Evolutionary conservation across 2,329 filamentous ascomycete genomes (phyloP), one percentile per base, ranked within the genome.

Genomic region (Fusarium brevicatenulatum): DNA sequence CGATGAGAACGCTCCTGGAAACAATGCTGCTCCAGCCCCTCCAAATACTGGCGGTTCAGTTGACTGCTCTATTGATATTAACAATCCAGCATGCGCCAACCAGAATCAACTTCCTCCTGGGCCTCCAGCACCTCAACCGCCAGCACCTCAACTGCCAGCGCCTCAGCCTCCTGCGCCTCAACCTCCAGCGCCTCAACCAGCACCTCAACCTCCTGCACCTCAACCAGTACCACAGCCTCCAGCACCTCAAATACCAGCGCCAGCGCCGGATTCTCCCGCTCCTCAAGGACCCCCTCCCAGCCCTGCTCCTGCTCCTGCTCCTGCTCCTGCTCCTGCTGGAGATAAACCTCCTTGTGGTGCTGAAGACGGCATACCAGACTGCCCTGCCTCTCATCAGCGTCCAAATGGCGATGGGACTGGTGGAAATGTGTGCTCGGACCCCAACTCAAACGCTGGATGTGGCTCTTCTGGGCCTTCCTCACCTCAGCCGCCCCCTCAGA

Each of bases 51-150:
- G 11, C 13, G 54, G 39, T 16, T n/a, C 44, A 25, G 53, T 62
- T 28, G 54, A 54, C 34, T 70, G 70, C 30, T 40, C 55, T 5
- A 13, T 60, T 19, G 19, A 32, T 18, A 25, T 54, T 12, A 59
- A 49, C 36, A 43, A 54, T 32, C 58, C 55, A 50, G 52, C 43
- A 25, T 73, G 70, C 36, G 21, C 16, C 18, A 42, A 28, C 28
- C 57, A 57, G n/a, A 39, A 32, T 15, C 63, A 50, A 42, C n/a
- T 42, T n/a, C 59, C 50, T 30, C 13, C 44, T 50, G 46, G 32
- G n/a, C 44, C 53, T 23, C 47, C 32, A 19, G 34, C 42, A 37
- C 36, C 40, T 15, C 28, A 42, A 13, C 36, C 32, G 1, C 28
- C 40, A 12, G 28, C 28, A 4, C n/a, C 40, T 19, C 44, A 49